phyloP scores from a whole-genome alignment of 257 asterid genomes.

The Jacaranda copaia region DNA sequence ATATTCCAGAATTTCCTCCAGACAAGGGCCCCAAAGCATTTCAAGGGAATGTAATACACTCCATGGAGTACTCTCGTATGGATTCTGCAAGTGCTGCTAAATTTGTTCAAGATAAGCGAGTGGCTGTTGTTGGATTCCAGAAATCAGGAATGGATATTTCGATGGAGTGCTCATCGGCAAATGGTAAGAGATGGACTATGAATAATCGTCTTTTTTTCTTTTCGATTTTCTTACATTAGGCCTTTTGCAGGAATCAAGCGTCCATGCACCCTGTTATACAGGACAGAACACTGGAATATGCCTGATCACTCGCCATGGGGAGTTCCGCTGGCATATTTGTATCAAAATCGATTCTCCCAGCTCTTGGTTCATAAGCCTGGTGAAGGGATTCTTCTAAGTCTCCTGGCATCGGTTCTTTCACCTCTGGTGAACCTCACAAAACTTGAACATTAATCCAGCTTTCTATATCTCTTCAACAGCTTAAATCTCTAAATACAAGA shows the following conservation, averaged over 20 bases:
- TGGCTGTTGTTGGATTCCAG: conserved; percentile 55
- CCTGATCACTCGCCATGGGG: conserved; percentile 58
- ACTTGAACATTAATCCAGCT: background rate
- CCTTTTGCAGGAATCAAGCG: conserved; percentile 44
- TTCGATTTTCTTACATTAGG: background rate
- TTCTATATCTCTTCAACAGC: background rate
- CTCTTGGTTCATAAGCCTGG: conserved; percentile 59
- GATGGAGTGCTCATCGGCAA: conserved; percentile 48
- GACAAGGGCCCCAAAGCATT: conserved; percentile 52
- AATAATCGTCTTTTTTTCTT: background rate
- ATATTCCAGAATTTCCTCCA: conserved; percentile 52
- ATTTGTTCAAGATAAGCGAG: conserved; percentile 44
- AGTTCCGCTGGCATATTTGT: conserved; percentile 43
- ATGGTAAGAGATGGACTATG: conserved; percentile 35
- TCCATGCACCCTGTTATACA: conserved; percentile 55
- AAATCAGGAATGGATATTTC: conserved; percentile 63
- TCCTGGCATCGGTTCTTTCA: conserved; percentile 52
- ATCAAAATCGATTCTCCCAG: conserved; percentile 54
- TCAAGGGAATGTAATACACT: conserved; percentile 53
- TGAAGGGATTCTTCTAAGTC: conserved; percentile 47
- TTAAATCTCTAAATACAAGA: background rate
- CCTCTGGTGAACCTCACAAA: conserved; percentile 49
- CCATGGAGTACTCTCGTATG: conserved; percentile 57
- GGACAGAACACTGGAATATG: conserved; percentile 57
- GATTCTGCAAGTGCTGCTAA: conserved; percentile 40